phyloP scores from a whole-genome alignment of 768 basidiomycete species.

The Tricholoma terreum region DNA sequence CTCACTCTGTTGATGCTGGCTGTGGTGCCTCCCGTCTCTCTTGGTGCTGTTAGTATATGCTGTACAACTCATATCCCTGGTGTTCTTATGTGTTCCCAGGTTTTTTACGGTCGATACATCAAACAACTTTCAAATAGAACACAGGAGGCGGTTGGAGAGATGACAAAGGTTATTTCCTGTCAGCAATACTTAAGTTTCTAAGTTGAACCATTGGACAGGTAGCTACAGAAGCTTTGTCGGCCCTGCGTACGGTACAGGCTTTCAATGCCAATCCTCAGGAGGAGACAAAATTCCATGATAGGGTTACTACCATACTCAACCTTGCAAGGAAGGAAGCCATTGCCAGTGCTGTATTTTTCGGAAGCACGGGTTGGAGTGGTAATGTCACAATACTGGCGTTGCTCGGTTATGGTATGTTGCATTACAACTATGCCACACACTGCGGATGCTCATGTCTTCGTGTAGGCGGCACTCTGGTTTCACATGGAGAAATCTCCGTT shows the following conservation, averaged over 20 bases:
- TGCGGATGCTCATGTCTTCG: not conserved
- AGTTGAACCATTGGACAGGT: constrained; percentile 39
- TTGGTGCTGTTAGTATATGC: constrained; percentile 63
- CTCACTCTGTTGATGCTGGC: constrained; percentile 91
- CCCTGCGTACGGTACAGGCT: constrained; percentile 85
- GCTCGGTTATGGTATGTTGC: constrained; percentile 77
- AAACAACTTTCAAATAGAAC: constrained; percentile 88
- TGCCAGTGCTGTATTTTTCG: constrained; percentile 92
- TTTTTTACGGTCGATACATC: constrained; percentile 94
- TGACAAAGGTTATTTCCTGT: constrained; percentile 65
- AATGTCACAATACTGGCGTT: constrained; percentile 88
- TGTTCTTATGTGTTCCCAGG: constrained; percentile 40
- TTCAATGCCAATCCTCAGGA: constrained; percentile 85
- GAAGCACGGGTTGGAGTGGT: constrained; percentile 88
- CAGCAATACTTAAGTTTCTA: not conserved
- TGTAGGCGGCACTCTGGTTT: constrained; percentile 87
- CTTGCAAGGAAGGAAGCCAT: constrained; percentile 85
- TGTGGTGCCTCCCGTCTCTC: constrained; percentile 84
- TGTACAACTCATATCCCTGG: not conserved
- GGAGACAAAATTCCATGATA: constrained; percentile 68
- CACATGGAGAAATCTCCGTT: constrained; percentile 82
- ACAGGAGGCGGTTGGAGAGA: constrained; percentile 93
- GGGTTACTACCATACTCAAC: constrained; percentile 59
- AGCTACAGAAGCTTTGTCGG: constrained; percentile 87
- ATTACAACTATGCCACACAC: not conserved